These are phyloP conservation scores for Hypoxylon sp. DNA, from an alignment of 2,329 filamentous ascomycete species.

Conservation along the genomic window DNA sequence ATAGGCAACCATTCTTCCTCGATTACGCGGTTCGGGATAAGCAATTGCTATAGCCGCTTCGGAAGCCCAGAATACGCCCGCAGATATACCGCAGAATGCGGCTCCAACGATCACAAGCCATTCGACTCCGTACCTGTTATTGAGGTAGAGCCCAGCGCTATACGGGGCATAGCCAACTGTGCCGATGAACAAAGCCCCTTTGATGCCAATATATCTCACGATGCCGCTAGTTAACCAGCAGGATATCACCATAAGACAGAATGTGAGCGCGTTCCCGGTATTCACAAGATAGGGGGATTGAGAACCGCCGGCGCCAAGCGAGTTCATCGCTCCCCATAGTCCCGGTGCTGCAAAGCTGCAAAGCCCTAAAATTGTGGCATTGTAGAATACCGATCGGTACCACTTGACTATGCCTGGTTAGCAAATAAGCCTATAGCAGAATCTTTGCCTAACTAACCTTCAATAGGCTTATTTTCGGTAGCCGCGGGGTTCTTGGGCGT, in stretches of 20 bases:
- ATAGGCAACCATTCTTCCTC: slow-evolving; percentile 74
- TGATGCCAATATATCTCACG: slow-evolving; percentile 78
- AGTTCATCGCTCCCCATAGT: slow-evolving; percentile 82
- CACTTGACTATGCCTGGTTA: slow-evolving; percentile 67
- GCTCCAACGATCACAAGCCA: slow-evolving; percentile 80
- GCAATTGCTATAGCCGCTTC: slow-evolving; percentile 80
- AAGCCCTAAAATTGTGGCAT: slow-evolving; percentile 78
- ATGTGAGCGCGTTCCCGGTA: slow-evolving; percentile 78
- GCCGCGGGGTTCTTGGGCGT: not conserved
- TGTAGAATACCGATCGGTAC: slow-evolving; percentile 80
- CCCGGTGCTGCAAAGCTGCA: slow-evolving; percentile 80
- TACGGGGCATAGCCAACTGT: slow-evolving; percentile 80
- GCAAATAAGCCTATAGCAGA: not conserved
- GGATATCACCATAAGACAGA: slow-evolving; percentile 80
- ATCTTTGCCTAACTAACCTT: slow-evolving; percentile 16
- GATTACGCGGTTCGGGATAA: slow-evolving; percentile 79
- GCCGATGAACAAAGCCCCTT: slow-evolving; percentile 78
- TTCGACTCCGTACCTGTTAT: slow-evolving; percentile 77
- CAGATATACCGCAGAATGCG: slow-evolving; percentile 77
- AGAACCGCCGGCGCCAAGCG: slow-evolving; percentile 77
- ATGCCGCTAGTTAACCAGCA: slow-evolving; percentile 76
- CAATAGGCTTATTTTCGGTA: slow-evolving; percentile 12
- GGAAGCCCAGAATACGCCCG: slow-evolving; percentile 82
- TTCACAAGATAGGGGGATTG: slow-evolving; percentile 77
- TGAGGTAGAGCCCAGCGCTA: slow-evolving; percentile 78